Evolutionary conservation across 805 yeast genomes (phyloP), one percentile per base, ranked within the genome.

Genomic region (Candida chauliodis): DNA sequence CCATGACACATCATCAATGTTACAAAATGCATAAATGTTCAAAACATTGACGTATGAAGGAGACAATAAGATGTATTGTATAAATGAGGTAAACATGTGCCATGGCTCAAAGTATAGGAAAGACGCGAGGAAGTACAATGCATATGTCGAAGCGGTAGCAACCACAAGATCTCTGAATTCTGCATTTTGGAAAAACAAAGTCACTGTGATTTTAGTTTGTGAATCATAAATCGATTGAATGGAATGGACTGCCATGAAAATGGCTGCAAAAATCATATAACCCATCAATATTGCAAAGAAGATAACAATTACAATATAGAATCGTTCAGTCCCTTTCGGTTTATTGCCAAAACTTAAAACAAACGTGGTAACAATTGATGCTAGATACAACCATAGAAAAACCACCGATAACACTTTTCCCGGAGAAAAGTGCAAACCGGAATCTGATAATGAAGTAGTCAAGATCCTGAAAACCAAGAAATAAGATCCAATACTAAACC

Each of bases 1-100:
- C 85, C 85, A 79, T 2, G 85, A 79, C 34, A 79, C 75, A 58
- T 79, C 85, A 53, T 79, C 84, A 63, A 80, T 77, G 58, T 79
- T 79, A 63, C 84, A 79, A 55, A 80, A 79, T 1, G 85, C 83
- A 56, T 78, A 79, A 34, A 79, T 81, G 52, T 77, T 79, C 51
- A 80, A 61, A 27, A 80, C 76, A 45, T 74, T 74, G 44, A 72
- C 64, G 51, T 73, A 74, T n/a, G 75, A 63, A 4, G 79, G 78
- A 20, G 75, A 70, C 35, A 74, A 58, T 51, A 74, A 63, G 44
- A 73, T 63, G 50, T 74, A 74, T 51, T 75, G 79, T 9, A 58
- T 41, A 52, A 78, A 75, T 24, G 79, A 73, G 17, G 78, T 75
- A 49, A 77, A 61, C 69, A 76, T 69, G 51, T 79, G 85, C 84